Percentiles rank a stretch among this genome's conserved stretches.
These are phyloP conservation scores for Entomophthora muscae DNA, from an alignment of 371 early-diverging fungal species.

Conservation along the genomic window DNA sequence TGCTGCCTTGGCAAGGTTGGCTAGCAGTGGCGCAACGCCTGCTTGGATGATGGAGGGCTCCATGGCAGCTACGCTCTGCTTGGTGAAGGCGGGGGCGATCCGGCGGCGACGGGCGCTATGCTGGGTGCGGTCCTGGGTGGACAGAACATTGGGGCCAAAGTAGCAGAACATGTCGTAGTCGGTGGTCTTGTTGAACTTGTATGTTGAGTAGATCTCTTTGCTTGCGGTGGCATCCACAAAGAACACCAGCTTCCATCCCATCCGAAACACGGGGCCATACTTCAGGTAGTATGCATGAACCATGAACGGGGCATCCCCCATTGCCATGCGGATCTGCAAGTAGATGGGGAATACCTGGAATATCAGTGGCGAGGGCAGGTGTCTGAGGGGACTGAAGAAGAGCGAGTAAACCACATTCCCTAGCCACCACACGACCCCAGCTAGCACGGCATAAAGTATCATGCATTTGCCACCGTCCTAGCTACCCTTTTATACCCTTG, in stretches of 20 bases:
- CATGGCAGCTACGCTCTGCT: background rate
- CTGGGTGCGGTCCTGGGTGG: background rate
- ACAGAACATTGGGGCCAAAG: background rate
- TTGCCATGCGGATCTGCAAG: background rate
- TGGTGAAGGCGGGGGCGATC: background rate
- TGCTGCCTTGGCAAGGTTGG: background rate
- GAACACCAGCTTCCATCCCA: background rate
- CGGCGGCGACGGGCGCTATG: background rate
- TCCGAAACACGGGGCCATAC: background rate
- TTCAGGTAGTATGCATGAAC: background rate
- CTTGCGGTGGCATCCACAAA: background rate
- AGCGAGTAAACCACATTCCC: background rate
- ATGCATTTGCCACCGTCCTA: too few species aligned
- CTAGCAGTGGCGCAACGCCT: background rate
- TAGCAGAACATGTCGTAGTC: background rate
- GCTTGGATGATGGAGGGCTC: background rate
- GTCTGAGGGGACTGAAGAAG: background rate
- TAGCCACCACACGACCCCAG: background rate
- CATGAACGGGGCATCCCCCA: background rate
- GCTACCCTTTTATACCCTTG: too few species aligned
- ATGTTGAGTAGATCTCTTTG: background rate
- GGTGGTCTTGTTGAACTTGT: background rate
- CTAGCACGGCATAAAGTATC: too few species aligned
- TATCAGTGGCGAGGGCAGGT: background rate
- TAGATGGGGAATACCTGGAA: background rate